Percentiles rank a stretch among this genome's conserved stretches.
Conservation (phyloP, 2,329 filamentous ascomycete genomes). For the Tolypocladium album region DNA sequence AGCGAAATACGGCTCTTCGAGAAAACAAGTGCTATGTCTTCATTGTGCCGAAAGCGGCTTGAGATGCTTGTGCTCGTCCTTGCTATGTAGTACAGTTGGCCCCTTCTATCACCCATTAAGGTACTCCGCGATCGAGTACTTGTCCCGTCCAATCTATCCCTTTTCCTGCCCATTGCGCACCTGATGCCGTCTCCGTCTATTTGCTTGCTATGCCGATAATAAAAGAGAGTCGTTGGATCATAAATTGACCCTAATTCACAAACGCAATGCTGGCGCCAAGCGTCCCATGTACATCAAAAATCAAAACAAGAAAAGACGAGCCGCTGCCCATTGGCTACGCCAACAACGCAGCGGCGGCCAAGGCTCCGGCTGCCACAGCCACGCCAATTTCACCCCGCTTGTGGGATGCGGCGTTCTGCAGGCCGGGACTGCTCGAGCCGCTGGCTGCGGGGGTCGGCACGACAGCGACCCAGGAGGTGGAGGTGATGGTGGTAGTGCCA, state of each 20-base stretch:
- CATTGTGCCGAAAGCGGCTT: not conserved
- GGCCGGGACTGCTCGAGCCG: constrained; percentile 16
- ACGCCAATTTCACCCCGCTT: constrained; percentile 12
- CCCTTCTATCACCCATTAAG: not conserved
- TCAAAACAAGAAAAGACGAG: not conserved
- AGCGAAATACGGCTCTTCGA: not conserved
- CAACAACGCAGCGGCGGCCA: constrained; percentile 17
- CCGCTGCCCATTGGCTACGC: constrained; percentile 6
- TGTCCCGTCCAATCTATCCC: not conserved
- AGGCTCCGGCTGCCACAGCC: constrained; percentile 14
- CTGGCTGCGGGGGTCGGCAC: constrained; percentile 22
- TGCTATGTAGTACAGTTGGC: not conserved
- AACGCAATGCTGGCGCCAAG: not conserved
- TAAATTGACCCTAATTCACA: not conserved
- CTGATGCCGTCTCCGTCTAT: not conserved
- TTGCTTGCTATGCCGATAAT: not conserved
- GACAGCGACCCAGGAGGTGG: constrained; percentile 37
- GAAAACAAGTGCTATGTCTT: not conserved
- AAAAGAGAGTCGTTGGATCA: not conserved
- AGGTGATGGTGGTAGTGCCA: constrained; percentile 32
- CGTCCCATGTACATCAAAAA: not conserved
- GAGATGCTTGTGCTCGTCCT: not conserved
- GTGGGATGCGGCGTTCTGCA: constrained; percentile 25
- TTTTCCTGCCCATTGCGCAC: not conserved
- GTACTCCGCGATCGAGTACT: not conserved